Percentiles rank a stretch among this genome's conserved stretches.
These are phyloP conservation scores for Hypoxylon subgilvum DNA, from an alignment of 495 filamentous ascomycete genomes.

Conservation along the genomic window DNA sequence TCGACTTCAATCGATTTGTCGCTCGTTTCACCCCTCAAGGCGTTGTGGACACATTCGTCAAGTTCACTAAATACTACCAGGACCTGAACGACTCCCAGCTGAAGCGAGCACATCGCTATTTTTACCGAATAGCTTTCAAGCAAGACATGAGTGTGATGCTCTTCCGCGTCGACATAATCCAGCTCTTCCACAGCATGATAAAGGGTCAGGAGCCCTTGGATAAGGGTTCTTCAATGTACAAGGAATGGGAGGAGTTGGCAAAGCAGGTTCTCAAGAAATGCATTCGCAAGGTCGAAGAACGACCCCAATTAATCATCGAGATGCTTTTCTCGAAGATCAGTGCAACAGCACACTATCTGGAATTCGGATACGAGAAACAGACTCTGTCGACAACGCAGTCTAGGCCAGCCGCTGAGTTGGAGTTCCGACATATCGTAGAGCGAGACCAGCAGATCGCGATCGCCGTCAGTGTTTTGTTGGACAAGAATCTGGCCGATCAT, in stretches of 20 bases:
- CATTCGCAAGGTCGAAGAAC: constrained; percentile 78
- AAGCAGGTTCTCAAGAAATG: constrained; percentile 79
- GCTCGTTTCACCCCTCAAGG: constrained; percentile 80
- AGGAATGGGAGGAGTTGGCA: constrained; percentile 90
- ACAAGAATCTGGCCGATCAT: constrained; percentile 74
- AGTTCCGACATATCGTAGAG: constrained; percentile 73
- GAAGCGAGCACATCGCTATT: constrained; percentile 92
- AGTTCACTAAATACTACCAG: constrained; percentile 77
- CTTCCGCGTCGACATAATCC: constrained; percentile 88
- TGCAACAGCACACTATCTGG: constrained; percentile 80
- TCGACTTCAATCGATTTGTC: constrained; percentile 87
- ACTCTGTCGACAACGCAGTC: constrained; percentile 61
- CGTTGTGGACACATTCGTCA: constrained; percentile 87
- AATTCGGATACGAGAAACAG: constrained; percentile 88
- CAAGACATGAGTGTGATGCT: constrained; percentile 86
- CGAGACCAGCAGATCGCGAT: constrained; percentile 74
- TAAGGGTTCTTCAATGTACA: constrained; percentile 65
- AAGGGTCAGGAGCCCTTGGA: constrained; percentile 85
- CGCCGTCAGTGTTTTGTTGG: constrained; percentile 75
- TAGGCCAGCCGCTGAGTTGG: constrained; percentile 73
- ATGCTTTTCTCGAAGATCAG: constrained; percentile 93
- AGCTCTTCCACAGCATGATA: constrained; percentile 87
- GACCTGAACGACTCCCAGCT: constrained; percentile 83
- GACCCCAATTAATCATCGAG: constrained; percentile 83
- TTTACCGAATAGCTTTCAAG: constrained; percentile 94